phyloP scores from a whole-genome alignment of 2,329 filamentous ascomycete genomes.

The Beauveria caledonica region DNA sequence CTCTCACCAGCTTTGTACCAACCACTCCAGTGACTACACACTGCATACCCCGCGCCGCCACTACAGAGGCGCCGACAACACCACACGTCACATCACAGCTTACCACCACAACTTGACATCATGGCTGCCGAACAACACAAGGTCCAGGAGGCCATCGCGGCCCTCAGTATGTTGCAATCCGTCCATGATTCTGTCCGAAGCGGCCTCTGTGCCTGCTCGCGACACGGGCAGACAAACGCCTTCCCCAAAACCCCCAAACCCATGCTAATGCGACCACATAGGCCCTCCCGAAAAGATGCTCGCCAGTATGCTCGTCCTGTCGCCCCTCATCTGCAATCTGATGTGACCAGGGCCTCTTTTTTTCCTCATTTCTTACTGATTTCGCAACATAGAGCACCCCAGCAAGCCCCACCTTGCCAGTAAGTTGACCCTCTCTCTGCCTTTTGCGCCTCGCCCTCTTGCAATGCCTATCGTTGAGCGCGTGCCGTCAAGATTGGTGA shows the following conservation, averaged over 20 bases:
- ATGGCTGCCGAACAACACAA: conserved; percentile 37
- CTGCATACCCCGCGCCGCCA: not conserved
- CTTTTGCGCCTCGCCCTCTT: conserved; percentile 3
- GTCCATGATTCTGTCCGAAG: too few relatives aligned
- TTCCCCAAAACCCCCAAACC: not conserved
- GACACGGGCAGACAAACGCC: not conserved
- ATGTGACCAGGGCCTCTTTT: conserved; percentile 10
- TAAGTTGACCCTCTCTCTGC: conserved; percentile 31
- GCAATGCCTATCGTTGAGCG: not conserved
- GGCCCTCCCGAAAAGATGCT: conserved; percentile 60
- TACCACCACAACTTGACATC: conserved; percentile 15
- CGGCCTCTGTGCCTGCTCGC: not conserved
- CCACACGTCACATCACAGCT: not conserved
- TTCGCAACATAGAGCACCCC: conserved; percentile 48
- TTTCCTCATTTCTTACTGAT: conserved; percentile 6
- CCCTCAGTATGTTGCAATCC: conserved; percentile 14
- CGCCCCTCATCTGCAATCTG: not conserved
- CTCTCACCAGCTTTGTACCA: not conserved
- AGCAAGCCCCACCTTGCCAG: conserved; percentile 59
- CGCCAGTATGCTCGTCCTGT: conserved; percentile 44
- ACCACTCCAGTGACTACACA: not conserved
- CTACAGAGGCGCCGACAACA: not conserved
- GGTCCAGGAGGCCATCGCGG: conserved; percentile 25
- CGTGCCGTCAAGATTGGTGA: not conserved
- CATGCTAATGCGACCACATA: conserved; percentile 25